Conservation (phyloP, 225 moss, liverwort and hornwort genomes). For the Antitrichia curtipendula region DNA sequence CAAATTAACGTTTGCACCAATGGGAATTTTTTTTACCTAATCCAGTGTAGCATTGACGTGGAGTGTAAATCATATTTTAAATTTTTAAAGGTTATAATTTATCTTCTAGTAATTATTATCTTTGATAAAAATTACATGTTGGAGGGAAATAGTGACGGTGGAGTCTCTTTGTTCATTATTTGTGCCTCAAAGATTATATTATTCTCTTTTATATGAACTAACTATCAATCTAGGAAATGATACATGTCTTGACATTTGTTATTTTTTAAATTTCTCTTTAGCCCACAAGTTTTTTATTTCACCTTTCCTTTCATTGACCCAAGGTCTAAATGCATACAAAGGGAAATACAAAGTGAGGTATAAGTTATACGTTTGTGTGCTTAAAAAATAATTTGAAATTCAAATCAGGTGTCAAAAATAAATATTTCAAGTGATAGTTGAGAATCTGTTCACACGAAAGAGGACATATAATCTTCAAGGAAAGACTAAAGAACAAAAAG, state of each 20-base stretch:
- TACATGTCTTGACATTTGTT: neutral
- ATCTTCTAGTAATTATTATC: neutral
- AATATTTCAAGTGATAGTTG: neutral
- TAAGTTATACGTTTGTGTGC: neutral
- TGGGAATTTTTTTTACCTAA: neutral
- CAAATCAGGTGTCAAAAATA: neutral
- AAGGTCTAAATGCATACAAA: neutral
- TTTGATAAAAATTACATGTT: neutral
- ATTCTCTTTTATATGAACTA: neutral
- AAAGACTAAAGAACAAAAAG: neutral
- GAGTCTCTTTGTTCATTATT: neutral
- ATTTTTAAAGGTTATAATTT: neutral
- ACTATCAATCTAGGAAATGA: neutral
- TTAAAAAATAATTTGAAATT: neutral
- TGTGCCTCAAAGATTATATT: neutral
- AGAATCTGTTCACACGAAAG: neutral
- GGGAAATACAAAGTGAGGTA: neutral
- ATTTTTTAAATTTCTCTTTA: neutral
- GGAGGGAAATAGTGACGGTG: neutral
- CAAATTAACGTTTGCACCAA: neutral
- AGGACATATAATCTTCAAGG: neutral
- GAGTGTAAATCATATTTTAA: neutral
- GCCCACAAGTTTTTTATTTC: rapidly evolving
- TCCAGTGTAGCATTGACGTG: rapidly evolving
- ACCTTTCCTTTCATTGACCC: neutral